Conservation (phyloP, 129 eudicot species). For the Chrysanthemum lavandulifolium region DNA sequence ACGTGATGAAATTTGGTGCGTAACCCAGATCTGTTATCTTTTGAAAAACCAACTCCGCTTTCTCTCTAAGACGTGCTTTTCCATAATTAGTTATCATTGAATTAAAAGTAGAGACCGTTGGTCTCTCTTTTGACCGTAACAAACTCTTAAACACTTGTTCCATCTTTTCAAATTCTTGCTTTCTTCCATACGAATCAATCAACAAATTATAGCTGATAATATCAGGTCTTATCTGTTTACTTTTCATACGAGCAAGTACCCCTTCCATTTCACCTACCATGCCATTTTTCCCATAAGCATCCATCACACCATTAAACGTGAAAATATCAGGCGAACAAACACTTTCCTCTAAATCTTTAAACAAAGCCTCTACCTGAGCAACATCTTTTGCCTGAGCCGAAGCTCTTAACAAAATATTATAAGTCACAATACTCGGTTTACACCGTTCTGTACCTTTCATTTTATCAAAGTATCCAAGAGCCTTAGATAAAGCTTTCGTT, state of each 20-base stretch:
- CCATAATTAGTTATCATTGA: constrained; percentile 90
- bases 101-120: constrained; percentile 72
- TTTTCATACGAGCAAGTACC: constrained; percentile 72
- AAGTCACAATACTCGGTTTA: constrained; percentile 77
- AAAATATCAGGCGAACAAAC: constrained; percentile 69
- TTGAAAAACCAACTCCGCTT: constrained; percentile 59
- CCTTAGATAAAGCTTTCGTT: constrained; percentile 70
- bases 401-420: constrained; percentile 86
- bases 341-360: constrained; percentile 81
- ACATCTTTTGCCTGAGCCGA: constrained; percentile 72
- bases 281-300: constrained; percentile 91
- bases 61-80: constrained; percentile 85
- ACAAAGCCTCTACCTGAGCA: constrained; percentile 62
- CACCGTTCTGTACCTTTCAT: constrained; percentile 89
- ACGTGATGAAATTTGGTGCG: constrained; percentile 64
- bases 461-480: constrained; percentile 77
- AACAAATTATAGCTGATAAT: constrained; percentile 71
- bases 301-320: constrained; percentile 93
- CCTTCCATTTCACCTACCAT: constrained; percentile 90
- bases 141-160: constrained; percentile 90
- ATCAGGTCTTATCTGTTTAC: constrained; percentile 72
- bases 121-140: constrained; percentile 71
- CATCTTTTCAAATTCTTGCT: constrained; percentile 93
- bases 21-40: constrained; percentile 68
- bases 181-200: constrained; percentile 89